Conservation (phyloP, 1,284 basidiomycete genomes). For the Pseudozyma sp. region DNA sequence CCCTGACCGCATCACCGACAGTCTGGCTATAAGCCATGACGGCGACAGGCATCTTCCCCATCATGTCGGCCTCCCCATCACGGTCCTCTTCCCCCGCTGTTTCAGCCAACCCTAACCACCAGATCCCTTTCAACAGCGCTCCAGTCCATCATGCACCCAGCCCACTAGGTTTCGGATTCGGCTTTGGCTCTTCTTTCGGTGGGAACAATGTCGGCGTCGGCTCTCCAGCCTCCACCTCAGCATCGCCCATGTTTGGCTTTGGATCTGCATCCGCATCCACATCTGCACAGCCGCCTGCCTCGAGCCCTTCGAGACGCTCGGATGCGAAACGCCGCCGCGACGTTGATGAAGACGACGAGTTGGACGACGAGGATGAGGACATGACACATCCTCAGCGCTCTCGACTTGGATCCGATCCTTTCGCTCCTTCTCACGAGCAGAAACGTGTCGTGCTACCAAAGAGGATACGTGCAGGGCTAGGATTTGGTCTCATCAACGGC, state of each 20-base stretch:
- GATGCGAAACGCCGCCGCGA: conserved; percentile 53
- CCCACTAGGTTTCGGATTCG: conserved; percentile 57
- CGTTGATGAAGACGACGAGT: conserved; percentile 31
- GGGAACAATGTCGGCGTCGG: conserved; percentile 25
- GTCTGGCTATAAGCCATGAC: conserved; percentile 19
- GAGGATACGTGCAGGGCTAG: conserved; percentile 53
- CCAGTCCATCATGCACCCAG: conserved; percentile 55
- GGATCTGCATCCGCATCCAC: conserved; percentile 13
- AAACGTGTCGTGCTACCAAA: conserved; percentile 44
- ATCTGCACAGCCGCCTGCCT: conserved; percentile 7
- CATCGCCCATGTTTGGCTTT: conserved; percentile 30
- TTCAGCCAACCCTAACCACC: conserved; percentile 39
- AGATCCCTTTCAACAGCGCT: conserved; percentile 55
- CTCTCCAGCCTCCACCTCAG: conserved; percentile 19
- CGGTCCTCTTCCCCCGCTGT: conserved; percentile 48
- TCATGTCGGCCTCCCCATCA: conserved; percentile 46
- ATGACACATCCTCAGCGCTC: conserved; percentile 33
- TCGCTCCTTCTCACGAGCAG: conserved; percentile 18
- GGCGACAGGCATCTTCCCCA: conserved; percentile 27
- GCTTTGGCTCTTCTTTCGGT: conserved; percentile 54
- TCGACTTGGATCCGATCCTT: conserved; percentile 23
- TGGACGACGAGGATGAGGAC: conserved; percentile 48
- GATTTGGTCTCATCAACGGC: conserved; percentile 37
- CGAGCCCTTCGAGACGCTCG: conserved; percentile 27
- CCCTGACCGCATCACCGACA: neutral